These are phyloP conservation scores for Penicillium sp. DNA, from an alignment of 2,329 filamentous ascomycete genomes.

Conservation along the genomic window DNA sequence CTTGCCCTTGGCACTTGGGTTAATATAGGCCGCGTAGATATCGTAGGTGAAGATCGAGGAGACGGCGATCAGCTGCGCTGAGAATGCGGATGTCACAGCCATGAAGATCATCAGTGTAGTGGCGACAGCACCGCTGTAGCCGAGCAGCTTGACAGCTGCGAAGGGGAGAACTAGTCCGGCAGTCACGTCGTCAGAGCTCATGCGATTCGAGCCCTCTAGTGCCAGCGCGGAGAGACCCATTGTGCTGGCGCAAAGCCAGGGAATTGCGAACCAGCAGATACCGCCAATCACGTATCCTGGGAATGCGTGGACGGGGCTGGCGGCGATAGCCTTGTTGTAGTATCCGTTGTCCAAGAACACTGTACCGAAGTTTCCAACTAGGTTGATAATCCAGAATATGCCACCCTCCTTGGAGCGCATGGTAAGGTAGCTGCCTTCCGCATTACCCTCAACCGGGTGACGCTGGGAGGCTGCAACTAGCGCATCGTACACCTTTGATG, in stretches of 20 bases:
- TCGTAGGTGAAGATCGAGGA: constrained; percentile 88
- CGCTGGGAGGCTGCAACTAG: constrained; percentile 65
- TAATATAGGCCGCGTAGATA: constrained; percentile 82
- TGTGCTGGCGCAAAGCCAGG: constrained; percentile 84
- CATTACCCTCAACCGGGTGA: constrained; percentile 78
- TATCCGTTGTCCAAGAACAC: constrained; percentile 85
- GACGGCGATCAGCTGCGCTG: constrained; percentile 80
- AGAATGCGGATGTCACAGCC: constrained; percentile 83
- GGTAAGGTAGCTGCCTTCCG: constrained; percentile 78
- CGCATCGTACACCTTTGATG: constrained; percentile 73
- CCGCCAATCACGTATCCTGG: constrained; percentile 87
- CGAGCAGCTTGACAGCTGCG: constrained; percentile 78
- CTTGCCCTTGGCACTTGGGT: constrained; percentile 71
- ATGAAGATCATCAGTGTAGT: constrained; percentile 83
- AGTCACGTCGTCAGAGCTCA: constrained; percentile 71
- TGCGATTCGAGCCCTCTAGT: constrained; percentile 72
- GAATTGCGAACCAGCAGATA: constrained; percentile 88
- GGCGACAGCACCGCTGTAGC: constrained; percentile 74
- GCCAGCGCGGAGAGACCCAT: constrained; percentile 81
- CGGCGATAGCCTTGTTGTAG: constrained; percentile 92
- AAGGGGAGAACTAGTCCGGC: constrained; percentile 84
- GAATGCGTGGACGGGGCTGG: constrained; percentile 78
- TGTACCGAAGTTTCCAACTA: constrained; percentile 61
- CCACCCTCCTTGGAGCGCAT: constrained; percentile 79
- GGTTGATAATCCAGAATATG: constrained; percentile 90